A percentile compares a stretch with the other conserved stretches of the same genome.
These are phyloP conservation scores for Colletotrichum costaricense DNA, from an alignment of 2,329 filamentous ascomycete species.

Conservation along the genomic window DNA sequence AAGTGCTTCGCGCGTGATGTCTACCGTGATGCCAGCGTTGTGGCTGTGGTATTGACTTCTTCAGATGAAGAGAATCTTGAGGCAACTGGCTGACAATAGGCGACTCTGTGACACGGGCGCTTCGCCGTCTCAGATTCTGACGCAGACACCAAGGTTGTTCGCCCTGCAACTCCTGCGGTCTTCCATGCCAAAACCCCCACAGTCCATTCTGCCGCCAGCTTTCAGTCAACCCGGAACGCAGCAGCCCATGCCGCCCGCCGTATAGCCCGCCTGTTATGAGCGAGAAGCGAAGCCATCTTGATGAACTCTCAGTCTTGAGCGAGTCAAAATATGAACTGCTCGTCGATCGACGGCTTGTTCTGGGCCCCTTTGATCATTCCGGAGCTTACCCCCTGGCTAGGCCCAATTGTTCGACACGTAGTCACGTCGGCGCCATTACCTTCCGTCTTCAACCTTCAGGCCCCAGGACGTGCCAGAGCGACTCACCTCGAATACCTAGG, in stretches of 20 bases:
- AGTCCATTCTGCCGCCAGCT: conserved; percentile 3
- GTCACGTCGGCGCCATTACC: background rate
- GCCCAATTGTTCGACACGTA: background rate
- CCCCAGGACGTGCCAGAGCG: background rate
- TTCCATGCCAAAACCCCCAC: conserved; percentile 11
- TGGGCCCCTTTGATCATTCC: conserved; percentile 1
- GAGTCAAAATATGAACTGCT: background rate
- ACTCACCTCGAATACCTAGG: background rate
- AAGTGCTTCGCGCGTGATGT: background rate
- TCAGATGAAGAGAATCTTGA: conserved; percentile 15
- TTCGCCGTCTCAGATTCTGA: conserved; percentile 33
- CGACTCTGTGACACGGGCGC: conserved; percentile 23
- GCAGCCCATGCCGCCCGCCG: conserved; percentile 1
- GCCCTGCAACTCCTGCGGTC: conserved; percentile 7
- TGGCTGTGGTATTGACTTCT: conserved; percentile 1
- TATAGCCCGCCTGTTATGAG: background rate
- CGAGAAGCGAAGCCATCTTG: conserved; percentile 1
- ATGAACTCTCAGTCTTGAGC: background rate
- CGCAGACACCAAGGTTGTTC: conserved; percentile 23
- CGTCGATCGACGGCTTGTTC: background rate
- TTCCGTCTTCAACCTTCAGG: background rate
- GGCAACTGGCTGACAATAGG: conserved; percentile 6
- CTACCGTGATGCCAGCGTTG: background rate
- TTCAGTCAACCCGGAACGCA: background rate
- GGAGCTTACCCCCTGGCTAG: background rate